These are phyloP conservation scores for Fraxinus nigra DNA, from an alignment of 305 asterid species.

Conservation along the genomic window DNA sequence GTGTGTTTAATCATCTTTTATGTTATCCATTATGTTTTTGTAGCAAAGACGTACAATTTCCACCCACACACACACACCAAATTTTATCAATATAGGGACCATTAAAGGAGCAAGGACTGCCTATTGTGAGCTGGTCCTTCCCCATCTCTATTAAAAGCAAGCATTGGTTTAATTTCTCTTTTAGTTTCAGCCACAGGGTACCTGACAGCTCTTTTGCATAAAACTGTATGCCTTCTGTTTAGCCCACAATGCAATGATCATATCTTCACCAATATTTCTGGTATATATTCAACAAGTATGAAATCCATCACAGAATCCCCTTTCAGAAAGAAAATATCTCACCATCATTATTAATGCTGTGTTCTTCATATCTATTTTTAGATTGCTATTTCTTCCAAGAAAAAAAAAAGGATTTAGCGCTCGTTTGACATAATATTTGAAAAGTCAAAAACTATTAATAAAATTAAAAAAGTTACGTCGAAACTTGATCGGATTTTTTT, in stretches of 20 bases:
- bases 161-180: not conserved
- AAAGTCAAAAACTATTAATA: not conserved
- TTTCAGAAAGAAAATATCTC: not conserved
- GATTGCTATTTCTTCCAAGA: not conserved
- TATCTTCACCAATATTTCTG: not conserved
- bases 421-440: not conserved
- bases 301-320: not conserved
- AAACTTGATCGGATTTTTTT: too few species aligned
- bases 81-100: slow-evolving; percentile 12
- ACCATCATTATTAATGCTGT: not conserved
- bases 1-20: too few species aligned
- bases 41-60: not conserved
- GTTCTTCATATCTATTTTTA: not conserved
- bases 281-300: not conserved
- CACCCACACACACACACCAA: not conserved
- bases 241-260: not conserved
- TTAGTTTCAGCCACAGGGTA: slow-evolving; percentile 25
- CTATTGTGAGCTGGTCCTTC: slow-evolving; percentile 18
- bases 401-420: not conserved
- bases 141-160: not conserved
- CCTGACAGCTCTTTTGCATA: slow-evolving; percentile 8
- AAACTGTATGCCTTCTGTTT: not conserved
- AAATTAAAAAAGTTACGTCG: too few species aligned
- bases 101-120: not conserved
- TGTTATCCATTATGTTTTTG: too few species aligned